Percentiles rank a stretch among this genome's conserved stretches.
phyloP scores from a whole-genome alignment of 169 alveolate species.

The Eimeria tenella region DNA sequence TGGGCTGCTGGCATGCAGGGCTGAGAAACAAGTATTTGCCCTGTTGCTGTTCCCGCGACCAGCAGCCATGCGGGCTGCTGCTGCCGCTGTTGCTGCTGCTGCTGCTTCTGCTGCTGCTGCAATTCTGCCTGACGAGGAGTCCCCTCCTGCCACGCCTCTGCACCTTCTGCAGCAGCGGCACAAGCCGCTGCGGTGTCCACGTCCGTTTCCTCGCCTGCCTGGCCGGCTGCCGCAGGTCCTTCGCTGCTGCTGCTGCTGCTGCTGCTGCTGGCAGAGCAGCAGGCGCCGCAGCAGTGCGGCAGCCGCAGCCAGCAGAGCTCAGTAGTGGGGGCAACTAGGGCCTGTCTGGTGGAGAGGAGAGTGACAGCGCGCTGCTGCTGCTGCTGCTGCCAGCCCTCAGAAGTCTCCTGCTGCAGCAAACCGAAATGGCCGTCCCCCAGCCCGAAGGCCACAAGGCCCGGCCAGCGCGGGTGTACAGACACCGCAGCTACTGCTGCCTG shows the following conservation, averaged over 20 bases:
- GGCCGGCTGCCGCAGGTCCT: background rate
- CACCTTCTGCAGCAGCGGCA: conserved; percentile 21
- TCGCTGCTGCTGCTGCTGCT: background rate
- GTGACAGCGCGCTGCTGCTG: conserved; percentile 33
- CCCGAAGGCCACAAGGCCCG: conserved; percentile 63
- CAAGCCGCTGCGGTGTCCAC: background rate
- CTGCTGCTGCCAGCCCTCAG: background rate
- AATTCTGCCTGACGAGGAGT: background rate
- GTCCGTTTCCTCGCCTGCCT: background rate
- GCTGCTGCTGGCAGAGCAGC: conserved; percentile 50
- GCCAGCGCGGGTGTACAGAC: conserved; percentile 39
- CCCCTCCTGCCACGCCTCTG: background rate
- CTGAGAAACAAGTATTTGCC: conserved; percentile 21
- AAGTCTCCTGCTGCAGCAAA: conserved; percentile 43
- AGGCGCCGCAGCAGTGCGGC: conserved; percentile 3
- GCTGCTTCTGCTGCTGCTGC: conserved; percentile 1
- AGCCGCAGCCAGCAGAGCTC: conserved; percentile 31
- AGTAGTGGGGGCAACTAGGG: background rate
- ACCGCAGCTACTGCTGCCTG: conserved; percentile 52
- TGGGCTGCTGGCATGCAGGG: background rate
- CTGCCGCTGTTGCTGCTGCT: conserved; percentile 27
- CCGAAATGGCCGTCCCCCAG: conserved; percentile 73
- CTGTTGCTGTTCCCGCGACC: conserved; percentile 31
- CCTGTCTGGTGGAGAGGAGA: conserved; percentile 14
- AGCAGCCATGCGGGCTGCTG: conserved; percentile 38